Percentiles rank a stretch among this genome's conserved stretches.
These are phyloP conservation scores for Thalassiosira gravida DNA, from an alignment of 352 stramenopile genomes.

Conservation along the genomic window DNA sequence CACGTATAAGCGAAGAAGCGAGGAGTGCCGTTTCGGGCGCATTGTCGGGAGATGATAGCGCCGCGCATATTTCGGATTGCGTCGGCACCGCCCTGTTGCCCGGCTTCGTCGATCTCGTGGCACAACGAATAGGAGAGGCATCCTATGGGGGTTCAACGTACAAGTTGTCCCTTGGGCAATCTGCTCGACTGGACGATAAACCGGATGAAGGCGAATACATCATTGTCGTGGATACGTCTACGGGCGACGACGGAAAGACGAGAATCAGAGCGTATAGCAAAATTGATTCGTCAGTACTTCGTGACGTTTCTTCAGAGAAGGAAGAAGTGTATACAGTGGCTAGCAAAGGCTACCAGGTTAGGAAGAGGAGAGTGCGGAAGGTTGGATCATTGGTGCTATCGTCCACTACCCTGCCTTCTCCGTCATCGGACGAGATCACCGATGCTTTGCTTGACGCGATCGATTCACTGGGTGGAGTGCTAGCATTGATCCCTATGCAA, in stretches of 20 bases:
- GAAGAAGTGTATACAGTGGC: constrained; percentile 65
- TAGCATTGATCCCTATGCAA: constrained; percentile 51
- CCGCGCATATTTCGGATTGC: constrained; percentile 19
- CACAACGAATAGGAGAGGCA: constrained; percentile 63
- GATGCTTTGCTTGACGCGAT: constrained; percentile 63
- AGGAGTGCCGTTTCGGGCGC: no score
- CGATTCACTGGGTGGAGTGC: constrained; percentile 53
- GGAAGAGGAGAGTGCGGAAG: constrained; percentile 47
- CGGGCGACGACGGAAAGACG: constrained; percentile 69
- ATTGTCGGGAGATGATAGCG: constrained; percentile 5
- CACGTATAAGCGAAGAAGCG: no score
- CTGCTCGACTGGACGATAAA: constrained; percentile 62
- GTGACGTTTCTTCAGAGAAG: constrained; percentile 42
- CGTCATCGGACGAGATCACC: constrained; percentile 52
- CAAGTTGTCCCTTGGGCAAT: constrained; percentile 65
- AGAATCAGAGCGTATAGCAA: constrained; percentile 66
- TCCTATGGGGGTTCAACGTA: constrained; percentile 72
- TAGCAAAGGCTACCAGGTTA: constrained; percentile 70
- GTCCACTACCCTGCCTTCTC: constrained; percentile 59
- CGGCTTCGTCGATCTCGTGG: constrained; percentile 73
- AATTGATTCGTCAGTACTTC: constrained; percentile 44
- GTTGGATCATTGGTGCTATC: constrained; percentile 68
- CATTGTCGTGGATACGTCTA: constrained; percentile 68
- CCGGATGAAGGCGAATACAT: constrained; percentile 53
- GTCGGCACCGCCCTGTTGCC: constrained; percentile 61